Evolutionary conservation across 2,329 filamentous ascomycete genomes (phyloP), one percentile per base, ranked within the genome.

Genomic region (Juglanconis sp.): DNA sequence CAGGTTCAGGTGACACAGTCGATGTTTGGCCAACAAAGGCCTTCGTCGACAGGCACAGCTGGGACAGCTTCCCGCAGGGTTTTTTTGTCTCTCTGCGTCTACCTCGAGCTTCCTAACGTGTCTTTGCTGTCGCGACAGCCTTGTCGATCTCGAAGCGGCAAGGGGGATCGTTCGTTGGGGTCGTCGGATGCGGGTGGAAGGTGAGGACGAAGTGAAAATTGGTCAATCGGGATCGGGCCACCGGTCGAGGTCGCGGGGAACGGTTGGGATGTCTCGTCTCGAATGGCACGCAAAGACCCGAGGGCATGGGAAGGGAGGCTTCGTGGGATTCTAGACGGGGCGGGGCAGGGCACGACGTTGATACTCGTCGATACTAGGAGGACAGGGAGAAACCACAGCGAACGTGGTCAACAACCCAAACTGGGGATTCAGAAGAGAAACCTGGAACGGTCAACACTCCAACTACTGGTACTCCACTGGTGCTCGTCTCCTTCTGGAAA

Each of bases 381-480:
- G 13, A 35, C 52, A 30, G 49, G 17, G 35, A 38, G n/a, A 50
- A 8, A 38, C n/a, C n/a, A n/a, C n/a, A n/a, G n/a, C n/a, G 36
- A 53, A 51, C 44, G 53, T 46, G 36, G 42, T 59, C 44, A 51
- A 59, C 50, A 35, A 40, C 35, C 35, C 35, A 38, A 38, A 38
- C 11, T 38, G 35, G 35, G 6, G 35, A 38, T 38, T 6, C 40
- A 35, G 57, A 61, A 47, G 44, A 50, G 55, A 47, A 61, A 55
- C 46, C 60, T 59, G 56, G 60, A 61, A 61, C 60, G 60, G 60
- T 59, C 60, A 61, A 61, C 60, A 61, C 56, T 61, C 60, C 60
- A 52, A 61, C 56, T 48, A 61, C 51, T 48, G 38, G 51, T 17
- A 11, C 40, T 38, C 55, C 50, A 31, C 38, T 46, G 47, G 52